These are phyloP conservation scores for Curvularia sp. DNA, from an alignment of 2,329 filamentous ascomycete genomes.

Conservation along the genomic window DNA sequence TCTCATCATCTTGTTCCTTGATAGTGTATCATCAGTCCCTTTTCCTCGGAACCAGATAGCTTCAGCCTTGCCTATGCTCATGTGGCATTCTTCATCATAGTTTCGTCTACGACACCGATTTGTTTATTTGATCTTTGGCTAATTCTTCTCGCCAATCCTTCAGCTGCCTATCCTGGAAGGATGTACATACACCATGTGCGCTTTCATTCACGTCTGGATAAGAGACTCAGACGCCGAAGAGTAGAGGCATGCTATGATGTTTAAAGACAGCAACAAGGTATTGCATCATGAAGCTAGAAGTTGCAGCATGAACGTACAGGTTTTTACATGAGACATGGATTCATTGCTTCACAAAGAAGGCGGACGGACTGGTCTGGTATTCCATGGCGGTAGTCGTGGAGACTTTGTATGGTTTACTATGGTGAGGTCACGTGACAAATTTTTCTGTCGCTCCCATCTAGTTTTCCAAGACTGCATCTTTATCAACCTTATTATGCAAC, in stretches of 20 bases:
- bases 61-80: constrained; percentile 23
- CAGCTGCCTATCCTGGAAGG: constrained; percentile 12
- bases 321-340: neutral
- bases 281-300: constrained; percentile 20
- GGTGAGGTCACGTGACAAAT: neutral
- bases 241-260: constrained; percentile 24
- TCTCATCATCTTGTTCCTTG: neutral
- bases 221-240: constrained; percentile 25
- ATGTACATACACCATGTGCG: constrained; percentile 21
- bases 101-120: constrained; percentile 6
- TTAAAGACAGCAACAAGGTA: constrained; percentile 29
- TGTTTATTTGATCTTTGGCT: constrained; percentile 18
- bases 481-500: neutral
- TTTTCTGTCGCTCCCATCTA: neutral
- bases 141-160: neutral
- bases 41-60: constrained; percentile 24
- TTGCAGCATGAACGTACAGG: constrained; percentile 3
- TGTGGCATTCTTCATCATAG: constrained; percentile 14
- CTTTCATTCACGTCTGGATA: constrained; percentile 21
- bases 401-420: neutral
- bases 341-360: no score
- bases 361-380: neutral
- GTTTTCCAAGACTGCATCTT: neutral
- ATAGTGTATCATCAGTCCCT: constrained; percentile 1
- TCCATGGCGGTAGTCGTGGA: neutral